Evolutionary conservation across 2,329 filamentous ascomycete genomes (phyloP), one percentile per base, ranked within the genome.

Genomic region (Fusarium sp.): DNA sequence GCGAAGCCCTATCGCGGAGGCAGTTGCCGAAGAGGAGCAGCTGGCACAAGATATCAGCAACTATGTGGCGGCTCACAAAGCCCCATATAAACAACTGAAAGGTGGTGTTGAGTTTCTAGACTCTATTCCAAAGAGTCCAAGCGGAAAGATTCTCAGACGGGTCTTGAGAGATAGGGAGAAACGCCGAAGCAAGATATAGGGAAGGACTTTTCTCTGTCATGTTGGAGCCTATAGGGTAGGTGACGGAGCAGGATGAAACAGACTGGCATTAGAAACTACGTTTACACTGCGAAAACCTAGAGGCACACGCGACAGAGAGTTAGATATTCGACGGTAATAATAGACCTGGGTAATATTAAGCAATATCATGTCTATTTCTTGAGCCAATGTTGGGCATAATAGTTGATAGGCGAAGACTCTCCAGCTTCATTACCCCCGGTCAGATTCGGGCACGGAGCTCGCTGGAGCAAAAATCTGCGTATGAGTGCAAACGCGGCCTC

Each of bases 91-190:
- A 83, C 90, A 89, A 85, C 85, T 93, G 69, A 89, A 87, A 76
- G 91, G 89, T 69, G 87, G 84, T 1, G 82, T 93, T 6, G 88
- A 90, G 79, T 93, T 93, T 73, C 84, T 92, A 10, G 89, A 91
- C 56, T 86, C 85, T 62, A 89, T 94, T 31, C 93, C 93, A 11
- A 94, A 94, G 86, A 93, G 90, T 79, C 88, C 91, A 0, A 92
- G 89, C 76, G 92, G 93, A 18, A 94, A 94, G 88, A 56, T 56
- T 22, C 50, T 56, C 5, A 31, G 50, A n/a, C 11, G 50, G 18
- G n/a, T 56, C 18, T 34, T 56, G n/a, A 56, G 31, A 56, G 50
- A 56, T n/a, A 16, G 8, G 18, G 50, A 56, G 27, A 56, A 18
- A 24, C 22, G 42, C 22, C 42, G 8, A 24, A 47, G 42, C 22